Conservation (phyloP, 805 yeast genomes). For the Yarrowia phangngaensis region DNA sequence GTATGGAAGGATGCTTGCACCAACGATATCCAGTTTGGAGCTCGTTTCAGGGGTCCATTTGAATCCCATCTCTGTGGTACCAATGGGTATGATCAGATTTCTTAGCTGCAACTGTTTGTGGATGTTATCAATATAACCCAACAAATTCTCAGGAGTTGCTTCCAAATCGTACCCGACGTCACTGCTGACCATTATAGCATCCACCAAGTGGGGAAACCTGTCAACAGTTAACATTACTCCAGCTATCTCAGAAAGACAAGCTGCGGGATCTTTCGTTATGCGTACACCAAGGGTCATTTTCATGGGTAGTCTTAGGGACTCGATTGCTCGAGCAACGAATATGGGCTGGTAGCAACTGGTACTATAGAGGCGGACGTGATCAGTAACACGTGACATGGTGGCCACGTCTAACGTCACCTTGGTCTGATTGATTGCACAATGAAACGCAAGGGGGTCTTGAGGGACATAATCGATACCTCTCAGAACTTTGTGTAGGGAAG, state of each 20-base stretch:
- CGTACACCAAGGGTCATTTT: slow-evolving; percentile 60
- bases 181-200: slow-evolving; percentile 56
- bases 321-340: slow-evolving; percentile 51
- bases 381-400: slow-evolving; percentile 54
- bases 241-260: slow-evolving; percentile 35
- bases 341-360: slow-evolving; percentile 59
- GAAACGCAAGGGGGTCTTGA: slow-evolving; percentile 46
- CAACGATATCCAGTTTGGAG: slow-evolving; percentile 51
- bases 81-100: slow-evolving; percentile 50
- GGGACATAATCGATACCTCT: slow-evolving; percentile 64
- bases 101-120: slow-evolving; percentile 40
- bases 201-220: slow-evolving; percentile 49
- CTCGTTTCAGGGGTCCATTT: slow-evolving; percentile 44
- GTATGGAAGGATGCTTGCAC: slow-evolving; percentile 66
- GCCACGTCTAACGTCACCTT: slow-evolving; percentile 57
- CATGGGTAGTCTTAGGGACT: slow-evolving; percentile 50
- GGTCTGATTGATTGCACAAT: slow-evolving; percentile 49
- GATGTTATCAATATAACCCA: slow-evolving; percentile 45
- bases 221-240: slow-evolving; percentile 45
- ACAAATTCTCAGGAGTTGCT: slow-evolving; percentile 41
- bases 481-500: slow-evolving; percentile 37
- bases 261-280: slow-evolving; percentile 40
- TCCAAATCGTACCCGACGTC: slow-evolving; percentile 59
- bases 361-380: slow-evolving; percentile 55
- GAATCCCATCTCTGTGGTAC: slow-evolving; percentile 59